Evolutionary conservation across 768 basidiomycete genomes (phyloP), one percentile per base, ranked within the genome.

Genomic region (Lepiota brunneoincarnata): DNA sequence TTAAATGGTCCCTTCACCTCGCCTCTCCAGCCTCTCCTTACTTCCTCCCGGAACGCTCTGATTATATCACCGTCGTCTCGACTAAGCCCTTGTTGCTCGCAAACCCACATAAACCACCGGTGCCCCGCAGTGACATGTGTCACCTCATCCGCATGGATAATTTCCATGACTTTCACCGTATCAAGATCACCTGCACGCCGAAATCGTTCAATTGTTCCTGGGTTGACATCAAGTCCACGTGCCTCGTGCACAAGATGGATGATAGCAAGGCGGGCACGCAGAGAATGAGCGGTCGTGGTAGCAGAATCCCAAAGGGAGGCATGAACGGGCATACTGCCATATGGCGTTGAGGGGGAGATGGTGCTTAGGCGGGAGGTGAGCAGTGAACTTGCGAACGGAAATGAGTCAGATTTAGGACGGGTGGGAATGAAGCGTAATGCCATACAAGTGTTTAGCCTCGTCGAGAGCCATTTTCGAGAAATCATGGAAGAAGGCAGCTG

Each of bases 191-290:
- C 83, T 11, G 84, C 84, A 35, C 78, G 75, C 4, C 80, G 72
- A 62, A 91, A 89, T 50, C 83, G 80, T 57, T 81, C 84, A 50
- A 93, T 91, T 5, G 89, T 91, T 18, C 75, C 76, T 0, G 90
- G 91, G 63, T 93, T 92, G 49, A 91, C 86, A 68, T 92, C 91
- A 15, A 93, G 74, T 4, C 91, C 91, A 23, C 90, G 73, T 2
- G 90, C 89, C 72, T 92, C 90, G 64, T 91, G 89, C 1, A 92
- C 89, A 14, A 93, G 81, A 60, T 91, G 89, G 61, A 94, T 89
- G 66, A 92, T 91, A 1, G 87, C 87, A 35, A 92, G 80, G 11
- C 90, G 78, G 1, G 89, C 75, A 20, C 82, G 80, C 36, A 92
- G 75, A 1, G 87, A 89, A 18, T 79, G 63, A 10, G 80, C 79